Conservation (phyloP, 768 basidiomycete species). For the Boletus edulis region DNA sequence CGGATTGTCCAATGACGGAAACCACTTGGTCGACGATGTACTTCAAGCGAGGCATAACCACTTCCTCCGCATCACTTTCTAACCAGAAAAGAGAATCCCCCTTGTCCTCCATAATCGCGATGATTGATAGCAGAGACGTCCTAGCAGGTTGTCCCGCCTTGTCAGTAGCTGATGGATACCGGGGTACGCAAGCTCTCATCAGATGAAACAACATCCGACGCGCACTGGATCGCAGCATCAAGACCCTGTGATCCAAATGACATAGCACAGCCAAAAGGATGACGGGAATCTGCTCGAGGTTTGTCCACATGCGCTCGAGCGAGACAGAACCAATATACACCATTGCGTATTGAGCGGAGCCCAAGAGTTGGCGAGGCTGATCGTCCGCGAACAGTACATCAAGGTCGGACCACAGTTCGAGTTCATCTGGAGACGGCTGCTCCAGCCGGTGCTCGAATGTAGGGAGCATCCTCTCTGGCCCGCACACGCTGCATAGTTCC, state of each 20-base stretch:
- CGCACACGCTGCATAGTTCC: slow-evolving; percentile 81
- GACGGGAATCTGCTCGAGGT: slow-evolving; percentile 63
- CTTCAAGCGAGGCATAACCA: slow-evolving; percentile 66
- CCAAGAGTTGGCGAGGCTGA: slow-evolving; percentile 66
- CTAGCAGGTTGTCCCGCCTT: slow-evolving; percentile 48
- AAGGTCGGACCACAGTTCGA: slow-evolving; percentile 78
- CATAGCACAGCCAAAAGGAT: slow-evolving; percentile 79
- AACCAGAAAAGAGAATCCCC: slow-evolving; percentile 63
- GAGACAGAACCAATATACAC: slow-evolving; percentile 79
- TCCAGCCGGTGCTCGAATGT: slow-evolving; percentile 68
- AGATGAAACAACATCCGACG: slow-evolving; percentile 83
- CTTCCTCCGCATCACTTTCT: slow-evolving; percentile 58
- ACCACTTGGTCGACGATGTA: slow-evolving; percentile 66
- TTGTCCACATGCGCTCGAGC: slow-evolving; percentile 73
- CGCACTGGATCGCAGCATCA: slow-evolving; percentile 67
- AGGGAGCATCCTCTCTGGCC: slow-evolving; percentile 81
- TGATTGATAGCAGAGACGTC: slow-evolving; percentile 45
- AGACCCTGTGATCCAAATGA: slow-evolving; percentile 75
- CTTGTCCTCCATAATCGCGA: slow-evolving; percentile 57
- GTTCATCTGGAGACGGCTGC: slow-evolving; percentile 58
- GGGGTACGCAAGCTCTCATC: slow-evolving; percentile 77
- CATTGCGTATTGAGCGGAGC: slow-evolving; percentile 86
- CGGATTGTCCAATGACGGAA: slow-evolving; percentile 63
- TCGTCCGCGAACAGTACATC: slow-evolving; percentile 69
- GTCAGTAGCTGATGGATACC: slow-evolving; percentile 71